Percentiles rank a stretch among this genome's conserved stretches.
These are phyloP conservation scores for Leptodontidium sp. DNA, from an alignment of 2,329 filamentous ascomycete genomes.

Conservation along the genomic window DNA sequence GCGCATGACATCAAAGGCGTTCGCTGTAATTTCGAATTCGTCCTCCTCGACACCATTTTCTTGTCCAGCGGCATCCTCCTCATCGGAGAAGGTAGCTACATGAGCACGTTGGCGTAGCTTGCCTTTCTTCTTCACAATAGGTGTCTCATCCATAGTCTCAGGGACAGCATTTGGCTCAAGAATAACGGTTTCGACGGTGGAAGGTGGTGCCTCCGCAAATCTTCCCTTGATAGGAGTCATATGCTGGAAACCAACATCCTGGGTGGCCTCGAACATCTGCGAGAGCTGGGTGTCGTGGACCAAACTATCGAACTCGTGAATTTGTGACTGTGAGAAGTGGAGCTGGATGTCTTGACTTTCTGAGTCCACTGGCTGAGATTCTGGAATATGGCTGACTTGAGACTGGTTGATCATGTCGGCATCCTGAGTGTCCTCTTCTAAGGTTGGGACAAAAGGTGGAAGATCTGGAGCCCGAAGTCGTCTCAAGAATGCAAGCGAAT, in stretches of 20 bases:
- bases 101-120: constrained; percentile 58
- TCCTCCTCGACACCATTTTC: constrained; percentile 40
- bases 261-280: constrained; percentile 77
- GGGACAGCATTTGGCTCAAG: constrained; percentile 48
- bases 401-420: constrained; percentile 59
- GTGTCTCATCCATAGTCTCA: constrained; percentile 65
- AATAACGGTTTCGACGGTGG: constrained; percentile 76
- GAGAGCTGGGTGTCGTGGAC: constrained; percentile 70
- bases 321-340: constrained; percentile 67
- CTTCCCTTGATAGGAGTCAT: constrained; percentile 75
- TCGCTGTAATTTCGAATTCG: constrained; percentile 49
- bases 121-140: constrained; percentile 68
- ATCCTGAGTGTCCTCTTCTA: constrained; percentile 52
- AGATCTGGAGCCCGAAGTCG: constrained; percentile 59
- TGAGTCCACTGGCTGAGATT: constrained; percentile 52
- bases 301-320: constrained; percentile 65
- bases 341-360: constrained; percentile 55
- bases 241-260: constrained; percentile 79
- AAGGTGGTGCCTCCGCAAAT: constrained; percentile 70
- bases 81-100: constrained; percentile 52
- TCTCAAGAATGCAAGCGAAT: constrained; percentile 59
- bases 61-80: constrained; percentile 41
- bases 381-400: constrained; percentile 45
- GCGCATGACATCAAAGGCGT: constrained; percentile 64
- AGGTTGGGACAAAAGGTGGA: constrained; percentile 55